phyloP scores from a whole-genome alignment of 2,329 filamentous ascomycete species.

The Clarireedia hainanense region DNA sequence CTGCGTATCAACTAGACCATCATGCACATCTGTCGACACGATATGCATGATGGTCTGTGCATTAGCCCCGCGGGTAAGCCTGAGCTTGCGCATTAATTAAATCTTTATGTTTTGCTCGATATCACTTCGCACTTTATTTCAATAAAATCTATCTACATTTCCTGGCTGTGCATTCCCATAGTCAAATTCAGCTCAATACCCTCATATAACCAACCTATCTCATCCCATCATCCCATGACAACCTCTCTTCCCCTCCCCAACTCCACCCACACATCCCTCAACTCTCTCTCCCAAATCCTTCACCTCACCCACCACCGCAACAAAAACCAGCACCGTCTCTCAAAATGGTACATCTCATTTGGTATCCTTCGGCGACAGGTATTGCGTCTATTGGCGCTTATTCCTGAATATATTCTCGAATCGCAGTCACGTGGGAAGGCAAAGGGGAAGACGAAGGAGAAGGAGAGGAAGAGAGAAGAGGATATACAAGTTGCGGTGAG shows the following conservation, averaged over 20 bases:
- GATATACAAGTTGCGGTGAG: constrained; percentile 22
- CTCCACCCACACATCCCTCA: constrained; percentile 1
- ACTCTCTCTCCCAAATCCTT: constrained; percentile 47
- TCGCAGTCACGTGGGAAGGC: constrained; percentile 2
- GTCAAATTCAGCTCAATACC: too few species aligned
- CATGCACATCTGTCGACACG: too few species aligned
- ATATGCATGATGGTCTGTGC: neutral
- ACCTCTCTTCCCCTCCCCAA: neutral
- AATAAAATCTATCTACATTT: too few species aligned
- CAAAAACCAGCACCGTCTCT: constrained; percentile 78
- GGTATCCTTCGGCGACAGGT: constrained; percentile 62
- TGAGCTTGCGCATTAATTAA: neutral
- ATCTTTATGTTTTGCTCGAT: neutral
- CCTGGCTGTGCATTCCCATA: too few species aligned
- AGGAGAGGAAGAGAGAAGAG: constrained; percentile 25
- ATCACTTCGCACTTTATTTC: neutral
- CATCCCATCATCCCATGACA: neutral
- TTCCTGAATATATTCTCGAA: constrained; percentile 3
- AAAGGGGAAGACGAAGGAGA: constrained; percentile 11
- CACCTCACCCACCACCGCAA: constrained; percentile 74
- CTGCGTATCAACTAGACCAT: too few species aligned
- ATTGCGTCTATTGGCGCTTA: constrained; percentile 39
- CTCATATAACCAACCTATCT: too few species aligned
- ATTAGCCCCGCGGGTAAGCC: neutral
- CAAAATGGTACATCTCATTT: constrained; percentile 75